phyloP scores from a whole-genome alignment of 805 yeast species.

The Ogataea haglerorum region DNA sequence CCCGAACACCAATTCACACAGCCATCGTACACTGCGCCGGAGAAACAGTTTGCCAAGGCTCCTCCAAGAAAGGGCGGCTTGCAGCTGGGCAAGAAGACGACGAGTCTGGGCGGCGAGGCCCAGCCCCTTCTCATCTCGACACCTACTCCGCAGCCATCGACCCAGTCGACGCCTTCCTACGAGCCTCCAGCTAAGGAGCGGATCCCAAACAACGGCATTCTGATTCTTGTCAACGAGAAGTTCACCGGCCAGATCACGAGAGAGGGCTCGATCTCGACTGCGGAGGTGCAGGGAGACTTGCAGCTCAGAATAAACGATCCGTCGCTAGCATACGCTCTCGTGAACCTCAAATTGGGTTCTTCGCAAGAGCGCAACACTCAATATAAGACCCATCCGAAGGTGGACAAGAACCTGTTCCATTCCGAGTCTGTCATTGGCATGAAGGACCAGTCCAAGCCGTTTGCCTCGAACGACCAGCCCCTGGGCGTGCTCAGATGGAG shows the following conservation, averaged over 20 bases:
- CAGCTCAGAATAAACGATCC: constrained; percentile 82
- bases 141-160: constrained; percentile 19
- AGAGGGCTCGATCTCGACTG: constrained; percentile 68
- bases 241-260: constrained; percentile 74
- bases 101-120: constrained; percentile 23
- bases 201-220: constrained; percentile 66
- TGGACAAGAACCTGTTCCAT: constrained; percentile 72
- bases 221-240: constrained; percentile 73
- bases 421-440: constrained; percentile 58
- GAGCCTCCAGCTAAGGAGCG: constrained; percentile 32
- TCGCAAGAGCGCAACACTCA: constrained; percentile 48
- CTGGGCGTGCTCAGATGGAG: constrained; percentile 94
- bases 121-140: constrained; percentile 32
- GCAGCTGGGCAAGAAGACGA: constrained; percentile 64
- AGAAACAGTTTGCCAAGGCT: constrained; percentile 20
- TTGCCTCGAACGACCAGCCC: constrained; percentile 89
- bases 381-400: constrained; percentile 95
- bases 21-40: constrained; percentile 8
- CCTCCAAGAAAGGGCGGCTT: constrained; percentile 65
- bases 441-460: constrained; percentile 72
- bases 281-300: constrained; percentile 87
- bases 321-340: constrained; percentile 62
- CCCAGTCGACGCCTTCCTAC: constrained; percentile 17
- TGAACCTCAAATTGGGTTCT: constrained; percentile 52
- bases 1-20: constrained; percentile 18